A percentile compares a stretch with the other conserved stretches of the same genome.
phyloP scores from a whole-genome alignment of 768 basidiomycete species.

The Psilocybe cyanescens region DNA sequence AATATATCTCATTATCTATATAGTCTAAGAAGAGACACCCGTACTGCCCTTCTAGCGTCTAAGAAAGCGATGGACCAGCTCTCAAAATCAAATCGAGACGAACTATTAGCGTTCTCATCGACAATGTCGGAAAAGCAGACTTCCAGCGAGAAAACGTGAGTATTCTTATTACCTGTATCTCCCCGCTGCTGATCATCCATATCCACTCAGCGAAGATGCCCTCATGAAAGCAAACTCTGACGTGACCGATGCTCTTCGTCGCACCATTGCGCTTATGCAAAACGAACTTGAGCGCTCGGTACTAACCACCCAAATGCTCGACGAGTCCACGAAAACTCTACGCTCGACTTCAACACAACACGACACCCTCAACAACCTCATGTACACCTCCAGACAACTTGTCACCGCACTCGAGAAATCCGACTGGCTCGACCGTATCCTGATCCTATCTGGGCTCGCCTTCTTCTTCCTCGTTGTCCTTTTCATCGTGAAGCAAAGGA shows the following conservation, averaged over 20 bases:
- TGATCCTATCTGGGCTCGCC: constrained; percentile 77
- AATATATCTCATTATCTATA: neutral
- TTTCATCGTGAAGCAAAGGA: constrained; percentile 87
- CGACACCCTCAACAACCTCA: constrained; percentile 69
- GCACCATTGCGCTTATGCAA: constrained; percentile 88
- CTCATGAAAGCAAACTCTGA: constrained; percentile 89
- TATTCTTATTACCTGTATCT: constrained; percentile 14
- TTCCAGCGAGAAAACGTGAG: constrained; percentile 66
- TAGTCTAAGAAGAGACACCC: constrained; percentile 65
- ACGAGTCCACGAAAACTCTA: constrained; percentile 79
- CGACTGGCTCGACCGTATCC: constrained; percentile 89
- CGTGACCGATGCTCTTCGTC: constrained; percentile 85
- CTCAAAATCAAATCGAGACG: constrained; percentile 63
- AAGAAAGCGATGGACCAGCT: constrained; percentile 74
- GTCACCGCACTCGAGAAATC: constrained; percentile 88
- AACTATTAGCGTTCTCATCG: constrained; percentile 59
- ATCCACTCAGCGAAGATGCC: constrained; percentile 65
- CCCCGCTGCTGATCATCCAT: neutral
- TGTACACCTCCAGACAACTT: constrained; percentile 82
- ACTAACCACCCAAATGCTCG: constrained; percentile 83
- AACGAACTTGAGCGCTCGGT: constrained; percentile 90
- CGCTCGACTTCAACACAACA: constrained; percentile 76
- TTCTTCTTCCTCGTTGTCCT: constrained; percentile 87
- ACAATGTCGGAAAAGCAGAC: constrained; percentile 50
- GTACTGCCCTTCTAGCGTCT: constrained; percentile 72